These are phyloP conservation scores for Colletotrichum chlorophyti DNA, from an alignment of 2,329 filamentous ascomycete genomes.

Conservation along the genomic window DNA sequence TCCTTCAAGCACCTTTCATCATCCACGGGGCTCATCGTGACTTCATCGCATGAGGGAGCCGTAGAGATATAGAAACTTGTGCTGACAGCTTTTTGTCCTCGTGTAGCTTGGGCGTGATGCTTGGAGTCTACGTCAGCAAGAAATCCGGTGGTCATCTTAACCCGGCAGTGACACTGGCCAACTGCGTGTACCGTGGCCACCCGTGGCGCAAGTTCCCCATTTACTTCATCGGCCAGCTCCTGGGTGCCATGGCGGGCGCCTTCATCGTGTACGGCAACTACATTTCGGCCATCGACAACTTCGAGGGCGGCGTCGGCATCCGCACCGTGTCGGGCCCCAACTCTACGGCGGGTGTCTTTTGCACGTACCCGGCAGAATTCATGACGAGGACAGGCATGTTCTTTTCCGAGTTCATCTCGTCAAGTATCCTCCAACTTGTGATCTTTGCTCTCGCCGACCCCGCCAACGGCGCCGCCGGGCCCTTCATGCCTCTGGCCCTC, in stretches of 20 bases:
- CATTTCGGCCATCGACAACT: conserved; percentile 67
- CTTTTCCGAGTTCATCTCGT: conserved; percentile 75
- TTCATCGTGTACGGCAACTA: conserved; percentile 68
- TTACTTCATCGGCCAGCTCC: conserved; percentile 70
- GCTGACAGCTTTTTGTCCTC: conserved; percentile 4
- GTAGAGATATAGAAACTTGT: neutral
- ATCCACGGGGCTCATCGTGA: neutral
- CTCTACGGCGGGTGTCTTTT: conserved; percentile 74
- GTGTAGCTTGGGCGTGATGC: conserved; percentile 67
- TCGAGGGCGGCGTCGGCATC: conserved; percentile 65
- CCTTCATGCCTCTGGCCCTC: conserved; percentile 64
- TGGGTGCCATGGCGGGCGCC: conserved; percentile 70
- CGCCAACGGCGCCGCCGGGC: conserved; percentile 62
- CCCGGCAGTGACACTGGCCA: conserved; percentile 74
- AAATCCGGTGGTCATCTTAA: conserved; percentile 74
- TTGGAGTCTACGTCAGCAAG: conserved; percentile 70
- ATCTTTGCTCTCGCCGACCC: conserved; percentile 73
- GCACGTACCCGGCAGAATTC: conserved; percentile 73
- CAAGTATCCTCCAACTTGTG: conserved; percentile 71
- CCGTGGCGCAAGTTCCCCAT: conserved; percentile 74
- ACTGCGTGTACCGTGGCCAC: conserved; percentile 71
- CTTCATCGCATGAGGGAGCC: conserved; percentile 13
- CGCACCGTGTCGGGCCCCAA: conserved; percentile 66
- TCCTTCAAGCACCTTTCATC: neutral
- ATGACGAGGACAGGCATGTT: conserved; percentile 72